These are phyloP conservation scores for Blumeria hordei DNA, from an alignment of 2,329 filamentous ascomycete species.

Conservation along the genomic window DNA sequence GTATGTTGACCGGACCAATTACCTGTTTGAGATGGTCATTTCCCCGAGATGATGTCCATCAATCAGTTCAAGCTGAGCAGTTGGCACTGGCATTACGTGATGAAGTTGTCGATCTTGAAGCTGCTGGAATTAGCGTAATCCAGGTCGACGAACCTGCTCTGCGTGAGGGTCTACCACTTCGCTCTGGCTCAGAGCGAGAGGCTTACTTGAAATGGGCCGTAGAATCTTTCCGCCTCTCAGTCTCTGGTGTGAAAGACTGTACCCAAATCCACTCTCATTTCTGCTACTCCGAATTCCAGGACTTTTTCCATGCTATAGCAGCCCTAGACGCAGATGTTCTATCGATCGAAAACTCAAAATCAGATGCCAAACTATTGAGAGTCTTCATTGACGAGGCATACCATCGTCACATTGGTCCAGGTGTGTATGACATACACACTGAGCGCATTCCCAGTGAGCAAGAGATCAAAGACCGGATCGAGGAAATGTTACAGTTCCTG, in stretches of 20 bases:
- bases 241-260: conserved; percentile 75
- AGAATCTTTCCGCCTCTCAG: conserved; percentile 90
- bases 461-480: conserved; percentile 94
- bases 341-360: conserved; percentile 99
- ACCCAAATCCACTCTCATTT: conserved; percentile 99
- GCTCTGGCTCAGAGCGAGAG: conserved; percentile 78
- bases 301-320: conserved; percentile 99
- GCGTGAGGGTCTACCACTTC: conserved; percentile 95
- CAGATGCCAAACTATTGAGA: conserved; percentile 93
- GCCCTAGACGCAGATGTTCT: conserved; percentile 95
- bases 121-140: conserved; percentile 90
- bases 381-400: conserved; percentile 96
- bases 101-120: conserved; percentile 94
- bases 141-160: conserved; percentile 98
- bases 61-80: conserved; percentile 97
- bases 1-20: conserved; percentile 97
- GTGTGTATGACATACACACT: conserved; percentile 99
- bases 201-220: conserved; percentile 96
- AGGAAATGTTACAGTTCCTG: conserved; percentile 95
- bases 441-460: conserved; percentile 90
- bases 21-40: conserved; percentile 99
- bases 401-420: conserved; percentile 92
- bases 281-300: conserved; percentile 99
- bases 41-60: conserved; percentile 98
- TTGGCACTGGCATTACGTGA: conserved; percentile 94